Percentiles rank a stretch among this genome's conserved stretches.
Conservation (phyloP, 306 rosid genomes). For the Inga leiocalycina region DNA sequence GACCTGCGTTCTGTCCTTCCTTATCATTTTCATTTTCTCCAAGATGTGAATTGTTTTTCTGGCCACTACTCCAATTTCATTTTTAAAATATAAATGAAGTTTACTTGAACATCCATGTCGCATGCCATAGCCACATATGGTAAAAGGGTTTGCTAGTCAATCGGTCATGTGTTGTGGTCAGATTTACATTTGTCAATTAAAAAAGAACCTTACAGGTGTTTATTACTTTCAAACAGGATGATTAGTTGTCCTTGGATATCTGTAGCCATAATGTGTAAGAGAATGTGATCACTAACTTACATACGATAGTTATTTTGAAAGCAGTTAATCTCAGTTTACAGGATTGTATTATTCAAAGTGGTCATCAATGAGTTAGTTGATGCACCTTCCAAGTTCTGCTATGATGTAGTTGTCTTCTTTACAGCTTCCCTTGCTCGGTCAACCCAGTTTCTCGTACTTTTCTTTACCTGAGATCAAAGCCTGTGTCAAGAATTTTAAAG, state of each 20-base stretch:
- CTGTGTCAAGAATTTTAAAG: conserved; percentile 7
- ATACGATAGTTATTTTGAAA: neutral
- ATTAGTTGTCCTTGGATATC: neutral
- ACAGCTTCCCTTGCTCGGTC: neutral
- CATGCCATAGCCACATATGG: neutral
- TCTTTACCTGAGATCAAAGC: neutral
- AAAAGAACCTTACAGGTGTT: neutral
- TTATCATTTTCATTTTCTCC: neutral
- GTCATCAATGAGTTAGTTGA: neutral
- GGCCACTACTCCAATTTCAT: no score
- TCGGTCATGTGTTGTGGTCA: neutral
- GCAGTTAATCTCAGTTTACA: conserved; percentile 7
- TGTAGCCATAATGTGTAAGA: neutral
- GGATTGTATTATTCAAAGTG: neutral
- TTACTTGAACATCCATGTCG: neutral
- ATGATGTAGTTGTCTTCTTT: neutral
- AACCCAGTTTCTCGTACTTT: neutral
- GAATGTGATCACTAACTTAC: neutral
- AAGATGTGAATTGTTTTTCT: neutral
- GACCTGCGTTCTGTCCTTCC: neutral
- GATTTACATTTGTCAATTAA: neutral
- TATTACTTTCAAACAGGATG: neutral
- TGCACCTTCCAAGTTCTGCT: conserved; percentile 22
- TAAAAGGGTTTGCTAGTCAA: neutral
- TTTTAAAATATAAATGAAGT: neutral